These are phyloP conservation scores for Alternaria novae-zelandiae DNA, from an alignment of 2,329 filamentous ascomycete genomes.

Conservation along the genomic window DNA sequence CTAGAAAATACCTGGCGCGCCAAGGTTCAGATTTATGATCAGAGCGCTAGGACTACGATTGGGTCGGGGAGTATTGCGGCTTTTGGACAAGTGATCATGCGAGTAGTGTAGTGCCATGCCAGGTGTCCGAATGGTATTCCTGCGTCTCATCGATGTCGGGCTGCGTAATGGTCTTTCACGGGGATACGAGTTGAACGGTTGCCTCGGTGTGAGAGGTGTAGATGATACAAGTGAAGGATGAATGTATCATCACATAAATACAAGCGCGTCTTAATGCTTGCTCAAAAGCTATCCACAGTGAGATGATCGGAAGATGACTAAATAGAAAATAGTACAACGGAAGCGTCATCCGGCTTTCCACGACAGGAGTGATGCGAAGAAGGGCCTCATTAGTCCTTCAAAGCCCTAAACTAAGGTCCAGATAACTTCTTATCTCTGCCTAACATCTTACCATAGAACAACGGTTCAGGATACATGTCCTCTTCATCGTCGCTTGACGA, in stretches of 20 bases:
- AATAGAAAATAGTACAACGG: background rate
- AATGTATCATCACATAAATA: background rate
- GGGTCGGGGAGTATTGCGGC: background rate
- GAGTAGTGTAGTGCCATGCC: background rate
- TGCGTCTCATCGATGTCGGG: background rate
- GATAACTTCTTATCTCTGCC: conserved; percentile 23
- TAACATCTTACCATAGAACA: conserved; percentile 7
- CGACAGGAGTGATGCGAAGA: background rate
- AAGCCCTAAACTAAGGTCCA: conserved; percentile 19
- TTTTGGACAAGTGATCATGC: background rate
- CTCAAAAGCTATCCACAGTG: background rate
- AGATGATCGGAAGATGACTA: background rate
- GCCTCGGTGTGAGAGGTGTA: background rate
- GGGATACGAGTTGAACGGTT: background rate
- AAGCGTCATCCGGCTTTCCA: background rate
- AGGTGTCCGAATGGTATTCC: background rate
- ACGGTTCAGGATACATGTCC: conserved; percentile 7
- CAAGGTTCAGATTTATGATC: background rate
- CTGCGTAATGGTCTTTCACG: background rate
- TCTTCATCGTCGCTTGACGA: background rate
- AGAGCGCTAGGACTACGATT: background rate
- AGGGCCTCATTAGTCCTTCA: conserved; percentile 14
- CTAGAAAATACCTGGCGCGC: background rate
- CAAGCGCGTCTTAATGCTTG: background rate
- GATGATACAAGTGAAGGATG: background rate